These are phyloP conservation scores for Letharia lupina DNA, from an alignment of 495 filamentous ascomycete genomes.

Conservation along the genomic window DNA sequence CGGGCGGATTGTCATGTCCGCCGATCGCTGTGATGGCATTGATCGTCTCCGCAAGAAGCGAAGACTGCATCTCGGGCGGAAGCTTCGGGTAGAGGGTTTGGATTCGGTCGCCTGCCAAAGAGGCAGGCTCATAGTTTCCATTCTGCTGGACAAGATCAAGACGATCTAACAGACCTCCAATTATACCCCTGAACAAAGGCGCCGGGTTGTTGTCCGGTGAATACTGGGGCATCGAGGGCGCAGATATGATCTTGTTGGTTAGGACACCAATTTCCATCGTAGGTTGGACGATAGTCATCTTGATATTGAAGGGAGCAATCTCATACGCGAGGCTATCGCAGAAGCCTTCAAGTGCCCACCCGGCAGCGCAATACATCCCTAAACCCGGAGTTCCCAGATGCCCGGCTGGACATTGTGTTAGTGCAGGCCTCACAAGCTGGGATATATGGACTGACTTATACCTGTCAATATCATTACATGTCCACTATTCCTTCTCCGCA, in stretches of 20 bases:
- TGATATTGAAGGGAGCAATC: conserved; percentile 94
- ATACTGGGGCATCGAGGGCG: conserved; percentile 67
- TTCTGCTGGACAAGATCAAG: conserved; percentile 35
- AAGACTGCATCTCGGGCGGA: conserved; percentile 52
- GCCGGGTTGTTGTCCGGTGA: conserved; percentile 65
- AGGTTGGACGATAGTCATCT: conserved; percentile 89
- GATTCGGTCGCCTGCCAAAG: conserved; percentile 40
- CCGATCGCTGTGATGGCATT: conserved; percentile 84
- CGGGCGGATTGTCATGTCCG: conserved; percentile 91
- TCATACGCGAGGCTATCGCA: conserved; percentile 91
- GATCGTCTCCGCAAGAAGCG: conserved; percentile 80
- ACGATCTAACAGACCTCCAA: conserved; percentile 60
- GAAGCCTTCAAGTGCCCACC: conserved; percentile 96
- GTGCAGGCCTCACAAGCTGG: background rate
- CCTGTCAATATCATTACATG: conserved; percentile 88
- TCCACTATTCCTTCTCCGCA: conserved; percentile 68
- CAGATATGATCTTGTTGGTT: conserved; percentile 75
- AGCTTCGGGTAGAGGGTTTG: conserved; percentile 64
- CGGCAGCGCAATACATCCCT: conserved; percentile 81
- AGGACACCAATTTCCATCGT: conserved; percentile 74
- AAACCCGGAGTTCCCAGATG: conserved; percentile 90
- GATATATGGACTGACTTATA: conserved; percentile 49
- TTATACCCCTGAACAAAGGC: conserved; percentile 70
- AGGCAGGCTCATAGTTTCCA: conserved; percentile 28
- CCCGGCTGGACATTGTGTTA: conserved; percentile 43